phyloP scores from a whole-genome alignment of 1,139 yeast genomes.

The Hanseniaspora gamundiae region DNA sequence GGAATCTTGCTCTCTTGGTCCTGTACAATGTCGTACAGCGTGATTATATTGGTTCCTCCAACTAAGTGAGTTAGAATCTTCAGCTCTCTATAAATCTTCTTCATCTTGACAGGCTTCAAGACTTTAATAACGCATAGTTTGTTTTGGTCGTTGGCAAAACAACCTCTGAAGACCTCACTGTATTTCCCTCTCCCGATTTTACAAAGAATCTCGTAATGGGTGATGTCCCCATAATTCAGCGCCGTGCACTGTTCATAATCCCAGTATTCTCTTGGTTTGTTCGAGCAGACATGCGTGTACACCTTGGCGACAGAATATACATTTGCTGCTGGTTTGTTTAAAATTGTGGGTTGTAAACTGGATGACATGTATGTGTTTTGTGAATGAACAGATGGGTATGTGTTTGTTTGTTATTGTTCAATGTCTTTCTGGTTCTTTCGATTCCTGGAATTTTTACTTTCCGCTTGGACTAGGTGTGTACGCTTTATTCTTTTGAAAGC shows the following conservation, averaged over 20 bases:
- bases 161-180: constrained; percentile 66
- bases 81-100: constrained; percentile 67
- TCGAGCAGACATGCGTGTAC: constrained; percentile 52
- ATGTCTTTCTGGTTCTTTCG: background rate
- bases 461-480: too few relatives aligned
- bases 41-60: constrained; percentile 65
- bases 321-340: constrained; percentile 27
- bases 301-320: constrained; percentile 41
- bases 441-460: too few relatives aligned
- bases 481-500: too few relatives aligned
- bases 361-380: constrained; percentile 13
- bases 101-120: constrained; percentile 67
- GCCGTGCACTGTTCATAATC: constrained; percentile 57
- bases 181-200: constrained; percentile 75
- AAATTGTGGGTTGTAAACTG: constrained; percentile 23
- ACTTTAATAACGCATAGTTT: constrained; percentile 56
- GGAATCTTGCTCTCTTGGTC: constrained; percentile 65
- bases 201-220: constrained; percentile 54
- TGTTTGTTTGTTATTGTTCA: background rate
- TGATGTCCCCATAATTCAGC: constrained; percentile 61
- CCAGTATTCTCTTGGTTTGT: constrained; percentile 62
- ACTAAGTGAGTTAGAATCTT: constrained; percentile 62
- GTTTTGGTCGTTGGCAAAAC: constrained; percentile 26
- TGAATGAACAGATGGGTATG: background rate
- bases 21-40: constrained; percentile 60